Evolutionary conservation across 768 basidiomycete species (phyloP).

Genomic region (Panellus pusillus): DNA sequence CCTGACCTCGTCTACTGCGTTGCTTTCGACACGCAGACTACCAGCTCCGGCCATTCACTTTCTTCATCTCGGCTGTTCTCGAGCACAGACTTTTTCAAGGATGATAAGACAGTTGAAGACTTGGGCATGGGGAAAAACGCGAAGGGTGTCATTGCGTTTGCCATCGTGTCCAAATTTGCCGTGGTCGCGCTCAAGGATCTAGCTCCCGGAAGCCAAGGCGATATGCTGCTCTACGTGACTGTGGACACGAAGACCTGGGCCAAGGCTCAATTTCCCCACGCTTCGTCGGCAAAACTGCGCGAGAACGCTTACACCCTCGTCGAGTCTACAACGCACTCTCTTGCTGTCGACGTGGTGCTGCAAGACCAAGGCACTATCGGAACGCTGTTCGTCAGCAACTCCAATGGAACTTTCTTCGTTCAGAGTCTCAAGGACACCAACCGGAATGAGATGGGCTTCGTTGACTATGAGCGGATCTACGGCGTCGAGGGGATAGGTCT

Average conservation of each 20-base stretch:
- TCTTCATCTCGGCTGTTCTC: slow-evolving; percentile 75
- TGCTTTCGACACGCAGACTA: slow-evolving; percentile 67
- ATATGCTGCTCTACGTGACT: slow-evolving; percentile 86
- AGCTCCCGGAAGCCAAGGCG: slow-evolving; percentile 50
- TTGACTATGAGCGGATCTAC: slow-evolving; percentile 89
- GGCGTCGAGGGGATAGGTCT: slow-evolving; percentile 90
- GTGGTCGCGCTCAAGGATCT: slow-evolving; percentile 86
- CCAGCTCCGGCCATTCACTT: slow-evolving; percentile 48
- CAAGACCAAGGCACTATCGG: slow-evolving; percentile 69
- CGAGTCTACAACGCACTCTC: slow-evolving; percentile 89
- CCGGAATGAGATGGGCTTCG: slow-evolving; percentile 82
- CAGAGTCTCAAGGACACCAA: slow-evolving; percentile 92
- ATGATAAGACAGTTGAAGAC: slow-evolving; percentile 68
- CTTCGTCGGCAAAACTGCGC: slow-evolving; percentile 69
- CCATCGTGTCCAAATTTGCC: slow-evolving; percentile 89
- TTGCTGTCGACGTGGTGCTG: slow-evolving; percentile 91
- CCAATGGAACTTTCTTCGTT: slow-evolving; percentile 94
- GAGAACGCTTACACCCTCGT: slow-evolving; percentile 97
- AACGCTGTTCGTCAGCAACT: slow-evolving; percentile 93
- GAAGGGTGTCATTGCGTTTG: slow-evolving; percentile 88
- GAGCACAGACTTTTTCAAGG: slow-evolving; percentile 80
- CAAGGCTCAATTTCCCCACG: slow-evolving; percentile 90
- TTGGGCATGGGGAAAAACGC: slow-evolving; percentile 85
- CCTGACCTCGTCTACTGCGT: slow-evolving; percentile 85
- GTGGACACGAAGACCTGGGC: slow-evolving; percentile 85